phyloP scores from a whole-genome alignment of 2,329 filamentous ascomycete genomes.

The Lachnellula subtilissima region DNA sequence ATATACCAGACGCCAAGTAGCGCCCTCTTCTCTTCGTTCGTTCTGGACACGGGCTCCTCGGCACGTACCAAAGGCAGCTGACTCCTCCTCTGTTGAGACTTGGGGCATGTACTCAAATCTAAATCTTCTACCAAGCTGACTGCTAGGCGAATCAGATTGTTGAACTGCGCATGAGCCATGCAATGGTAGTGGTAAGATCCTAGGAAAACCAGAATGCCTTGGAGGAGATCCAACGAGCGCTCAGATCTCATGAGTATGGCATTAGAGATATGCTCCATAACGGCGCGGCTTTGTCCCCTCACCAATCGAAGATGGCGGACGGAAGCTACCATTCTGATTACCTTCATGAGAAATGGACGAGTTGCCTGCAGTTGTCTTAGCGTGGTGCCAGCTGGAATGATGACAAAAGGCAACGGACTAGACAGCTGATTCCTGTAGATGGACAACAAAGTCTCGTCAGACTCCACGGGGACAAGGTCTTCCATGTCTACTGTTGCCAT shows the following conservation, averaged over 20 bases:
- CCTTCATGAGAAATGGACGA: slow-evolving; percentile 45
- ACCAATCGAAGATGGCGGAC: slow-evolving; percentile 44
- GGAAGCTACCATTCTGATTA: slow-evolving; percentile 47
- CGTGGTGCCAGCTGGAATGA: slow-evolving; percentile 35
- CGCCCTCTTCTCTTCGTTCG: slow-evolving; percentile 48
- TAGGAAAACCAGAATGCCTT: slow-evolving; percentile 45
- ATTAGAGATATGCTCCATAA: slow-evolving; percentile 44
- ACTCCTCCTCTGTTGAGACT: slow-evolving; percentile 39
- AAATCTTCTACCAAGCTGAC: slow-evolving; percentile 44
- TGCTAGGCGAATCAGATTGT: slow-evolving; percentile 46
- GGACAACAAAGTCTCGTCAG: slow-evolving; percentile 43
- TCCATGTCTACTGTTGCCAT: slow-evolving; percentile 38
- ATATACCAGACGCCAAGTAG: slow-evolving; percentile 52
- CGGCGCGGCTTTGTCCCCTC: slow-evolving; percentile 45
- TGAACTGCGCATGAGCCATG: slow-evolving; percentile 47
- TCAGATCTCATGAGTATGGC: slow-evolving; percentile 46
- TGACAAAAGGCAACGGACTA: slow-evolving; percentile 44
- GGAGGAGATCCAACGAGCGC: slow-evolving; percentile 45
- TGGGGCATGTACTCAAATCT: slow-evolving; percentile 40
- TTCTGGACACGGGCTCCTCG: slow-evolving; percentile 36
- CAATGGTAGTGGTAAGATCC: slow-evolving; percentile 53
- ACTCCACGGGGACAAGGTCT: slow-evolving; percentile 36
- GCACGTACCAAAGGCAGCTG: slow-evolving; percentile 40
- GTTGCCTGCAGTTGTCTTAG: slow-evolving; percentile 36
- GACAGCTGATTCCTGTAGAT: slow-evolving; percentile 42